Evolutionary conservation across 2,329 filamentous ascomycete genomes (phyloP), one percentile per base, ranked within the genome.

Genomic region (Zalaria obscura): DNA sequence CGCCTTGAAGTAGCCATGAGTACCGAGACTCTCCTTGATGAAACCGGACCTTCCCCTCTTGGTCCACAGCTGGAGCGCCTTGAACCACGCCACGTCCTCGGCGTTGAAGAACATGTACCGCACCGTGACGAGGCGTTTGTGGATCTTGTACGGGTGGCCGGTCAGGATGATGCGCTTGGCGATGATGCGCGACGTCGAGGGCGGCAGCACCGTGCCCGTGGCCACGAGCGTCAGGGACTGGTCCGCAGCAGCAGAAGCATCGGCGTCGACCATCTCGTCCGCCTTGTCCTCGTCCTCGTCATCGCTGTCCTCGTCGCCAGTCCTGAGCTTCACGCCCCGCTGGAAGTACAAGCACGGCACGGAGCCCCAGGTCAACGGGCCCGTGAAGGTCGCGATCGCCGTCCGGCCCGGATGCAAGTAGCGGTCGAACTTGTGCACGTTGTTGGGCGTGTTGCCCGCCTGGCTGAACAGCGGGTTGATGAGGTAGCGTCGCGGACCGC

Each of bases 31-130:
- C 68, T 98, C 91, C 70, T 95, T 95, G 68, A 98, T 78, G 60
- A 80, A 95, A 5, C 91, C 91, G 50, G 78, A 84, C 47, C 91
- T 72, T 5, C 91, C 91, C 27, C 89, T 69, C 66, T 78, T 84
- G 4, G 91, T 98, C 88, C 89, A 98, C 48, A 98, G 65, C 45
- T 91, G 89, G 57, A 98, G 62, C 1, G 89, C 89, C 68, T 94
- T 93, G 75, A 96, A 98, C 88, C 91, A 98, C 51, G 83, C 78
- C 28, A 98, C 85, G 50, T 98, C 93, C 54, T 89, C 85, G 38
- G 82, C 72, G 68, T 89, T 93, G 77, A 98, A 98, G 73, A 98
- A 98, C 93, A 98, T 98, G 73, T 98, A 98, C 27, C 91, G 81
- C 37, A 98, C 80, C 1, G 93, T 98, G 45, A 98, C 91, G 25